Evolutionary conservation across 2,329 filamentous ascomycete genomes (phyloP).

Genomic region (Claviceps sorghi): DNA sequence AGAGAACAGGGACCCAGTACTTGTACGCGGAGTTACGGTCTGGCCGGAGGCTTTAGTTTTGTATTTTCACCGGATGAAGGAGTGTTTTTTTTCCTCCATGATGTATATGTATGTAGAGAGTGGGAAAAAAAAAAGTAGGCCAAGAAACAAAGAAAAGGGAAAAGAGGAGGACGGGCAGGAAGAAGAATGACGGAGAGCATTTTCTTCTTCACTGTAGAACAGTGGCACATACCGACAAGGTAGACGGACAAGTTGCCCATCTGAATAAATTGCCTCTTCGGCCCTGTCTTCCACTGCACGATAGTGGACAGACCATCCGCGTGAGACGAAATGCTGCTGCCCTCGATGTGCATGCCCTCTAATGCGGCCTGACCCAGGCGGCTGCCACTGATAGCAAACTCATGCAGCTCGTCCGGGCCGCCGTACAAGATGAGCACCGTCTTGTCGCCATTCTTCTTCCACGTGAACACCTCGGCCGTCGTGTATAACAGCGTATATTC

Average conservation of each 20-base stretch:
- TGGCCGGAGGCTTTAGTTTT: slow-evolving; percentile 9
- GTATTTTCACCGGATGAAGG: not conserved
- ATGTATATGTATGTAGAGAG: not conserved
- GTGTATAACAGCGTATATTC: slow-evolving; percentile 49
- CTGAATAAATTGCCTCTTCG: slow-evolving; percentile 17
- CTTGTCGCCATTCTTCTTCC: slow-evolving; percentile 46
- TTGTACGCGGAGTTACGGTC: slow-evolving; percentile 54
- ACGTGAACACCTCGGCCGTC: slow-evolving; percentile 55
- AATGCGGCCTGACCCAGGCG: slow-evolving; percentile 3
- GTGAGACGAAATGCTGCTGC: slow-evolving; percentile 15
- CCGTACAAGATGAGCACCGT: slow-evolving; percentile 51
- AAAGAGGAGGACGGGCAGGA: not conserved
- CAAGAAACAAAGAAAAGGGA: no score
- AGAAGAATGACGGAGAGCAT: not conserved
- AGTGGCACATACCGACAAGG: slow-evolving; percentile 19
- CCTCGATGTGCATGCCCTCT: slow-evolving; percentile 10
- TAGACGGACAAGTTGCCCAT: slow-evolving; percentile 27
- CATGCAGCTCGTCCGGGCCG: slow-evolving; percentile 45
- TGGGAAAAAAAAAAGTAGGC: not conserved
- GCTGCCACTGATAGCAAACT: slow-evolving; percentile 36
- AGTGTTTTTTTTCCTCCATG: not conserved
- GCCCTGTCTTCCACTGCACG: slow-evolving; percentile 19
- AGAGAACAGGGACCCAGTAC: slow-evolving; percentile 50
- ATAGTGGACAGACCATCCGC: slow-evolving; percentile 9
- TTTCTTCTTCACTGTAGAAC: not conserved